phyloP scores from a whole-genome alignment of 331 rosid species.

The Pyracantha coccinea region DNA sequence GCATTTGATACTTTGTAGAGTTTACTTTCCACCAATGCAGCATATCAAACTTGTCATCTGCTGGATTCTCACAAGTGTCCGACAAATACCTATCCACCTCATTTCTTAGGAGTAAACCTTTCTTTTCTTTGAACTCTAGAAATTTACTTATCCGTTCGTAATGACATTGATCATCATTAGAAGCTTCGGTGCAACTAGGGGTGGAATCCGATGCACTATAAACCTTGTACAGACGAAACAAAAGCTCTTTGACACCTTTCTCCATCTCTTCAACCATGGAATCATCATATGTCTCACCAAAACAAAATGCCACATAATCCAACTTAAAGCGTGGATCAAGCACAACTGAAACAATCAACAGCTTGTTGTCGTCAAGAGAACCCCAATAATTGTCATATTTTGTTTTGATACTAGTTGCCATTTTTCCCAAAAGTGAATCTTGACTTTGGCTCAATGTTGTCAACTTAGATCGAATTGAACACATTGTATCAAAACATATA shows the following conservation, averaged over 20 bases:
- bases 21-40: background rate
- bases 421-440: background rate
- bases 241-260: background rate
- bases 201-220: background rate
- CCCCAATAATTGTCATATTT: constrained; percentile 7
- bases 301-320: background rate
- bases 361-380: background rate
- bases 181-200: background rate
- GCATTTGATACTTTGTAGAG: background rate
- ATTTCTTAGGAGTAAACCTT: background rate
- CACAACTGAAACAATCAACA: background rate
- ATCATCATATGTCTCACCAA: background rate
- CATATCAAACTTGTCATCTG: background rate
- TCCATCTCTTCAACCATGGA: background rate
- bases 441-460: background rate
- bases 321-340: constrained; percentile 9
- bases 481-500: background rate
- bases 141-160: background rate
- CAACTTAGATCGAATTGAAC: background rate
- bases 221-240: background rate
- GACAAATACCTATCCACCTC: background rate
- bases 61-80: background rate
- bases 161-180: background rate
- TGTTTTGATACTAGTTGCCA: background rate
- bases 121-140: background rate